phyloP scores from a whole-genome alignment of 192 early-diverging fungal genomes.

The Mortierella hygrophila region DNA sequence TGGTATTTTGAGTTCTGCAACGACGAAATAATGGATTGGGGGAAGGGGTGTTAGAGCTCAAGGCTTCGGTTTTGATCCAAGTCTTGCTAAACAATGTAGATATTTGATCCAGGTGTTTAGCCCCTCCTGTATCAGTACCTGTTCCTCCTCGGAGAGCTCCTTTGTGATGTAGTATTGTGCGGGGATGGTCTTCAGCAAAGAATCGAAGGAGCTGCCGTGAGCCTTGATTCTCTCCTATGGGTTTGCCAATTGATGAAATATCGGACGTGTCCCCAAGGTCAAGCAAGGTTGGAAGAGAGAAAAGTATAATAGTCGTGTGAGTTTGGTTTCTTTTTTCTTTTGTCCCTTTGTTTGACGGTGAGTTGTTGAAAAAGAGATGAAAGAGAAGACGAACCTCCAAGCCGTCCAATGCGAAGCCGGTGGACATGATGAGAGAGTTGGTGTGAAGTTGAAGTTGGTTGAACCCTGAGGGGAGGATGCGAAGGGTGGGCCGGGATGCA shows the following conservation, averaged over 20 bases:
- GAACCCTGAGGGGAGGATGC: neutral
- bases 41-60: neutral
- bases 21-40: neutral
- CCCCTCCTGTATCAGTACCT: conserved; percentile 24
- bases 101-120: neutral
- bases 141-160: conserved; percentile 65
- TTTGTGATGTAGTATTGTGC: conserved; percentile 85
- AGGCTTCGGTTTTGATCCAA: neutral
- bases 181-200: conserved; percentile 85
- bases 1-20: conserved; percentile 66
- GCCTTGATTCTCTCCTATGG: conserved; percentile 70
- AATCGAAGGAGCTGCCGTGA: conserved; percentile 79
- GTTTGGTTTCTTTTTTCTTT: neutral
- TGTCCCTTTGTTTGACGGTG: neutral
- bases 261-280: neutral
- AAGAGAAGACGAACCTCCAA: conserved; percentile 35
- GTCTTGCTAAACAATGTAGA: neutral
- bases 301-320: conserved; percentile 4
- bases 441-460: conserved; percentile 11
- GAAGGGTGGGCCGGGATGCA: conserved; percentile 2
- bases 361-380: neutral
- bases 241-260: neutral
- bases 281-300: neutral
- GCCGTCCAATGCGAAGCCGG: conserved; percentile 46
- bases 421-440: conserved; percentile 41